A percentile compares a stretch with the other conserved stretches of the same genome.
Evolutionary conservation across 169 alveolate genomes (phyloP).

Genomic region (Cryptosporidium viatorum): DNA sequence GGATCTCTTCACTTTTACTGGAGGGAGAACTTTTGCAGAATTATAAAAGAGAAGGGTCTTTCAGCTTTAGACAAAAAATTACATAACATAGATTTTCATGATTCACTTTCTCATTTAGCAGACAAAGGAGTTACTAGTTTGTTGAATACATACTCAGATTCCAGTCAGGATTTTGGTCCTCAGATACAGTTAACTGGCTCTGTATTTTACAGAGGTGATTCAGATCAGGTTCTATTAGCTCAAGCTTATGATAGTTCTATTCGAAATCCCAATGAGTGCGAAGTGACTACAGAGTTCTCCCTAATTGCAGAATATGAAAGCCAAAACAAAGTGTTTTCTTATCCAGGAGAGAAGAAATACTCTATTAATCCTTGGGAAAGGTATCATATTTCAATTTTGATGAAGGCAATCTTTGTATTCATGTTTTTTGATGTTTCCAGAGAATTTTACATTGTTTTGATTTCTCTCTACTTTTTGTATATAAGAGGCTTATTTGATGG

Average conservation of each 20-base stretch:
- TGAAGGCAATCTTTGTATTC: constrained; percentile 51
- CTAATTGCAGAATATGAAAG: constrained; percentile 45
- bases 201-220: constrained; percentile 26
- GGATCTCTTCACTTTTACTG: constrained; percentile 36
- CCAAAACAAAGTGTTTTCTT: constrained; percentile 21
- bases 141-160: not conserved
- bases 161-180: constrained; percentile 24
- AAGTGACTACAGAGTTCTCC: constrained; percentile 56
- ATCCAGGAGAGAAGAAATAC: constrained; percentile 52
- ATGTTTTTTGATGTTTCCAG: constrained; percentile 68
- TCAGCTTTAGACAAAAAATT: not conserved
- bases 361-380: constrained; percentile 73
- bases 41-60: not conserved
- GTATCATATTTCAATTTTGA: constrained; percentile 58
- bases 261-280: constrained; percentile 1
- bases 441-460: constrained; percentile 41
- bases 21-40: not conserved
- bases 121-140: not conserved
- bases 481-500: constrained; percentile 57
- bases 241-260: constrained; percentile 42
- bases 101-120: constrained; percentile 17
- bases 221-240: constrained; percentile 18
- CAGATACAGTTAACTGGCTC: constrained; percentile 20
- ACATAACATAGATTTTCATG: not conserved
- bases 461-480: constrained; percentile 43